Base-by-base conservation (phyloP, 345 rosid species). In the Rhodomyrtus tomentosa region DNA sequence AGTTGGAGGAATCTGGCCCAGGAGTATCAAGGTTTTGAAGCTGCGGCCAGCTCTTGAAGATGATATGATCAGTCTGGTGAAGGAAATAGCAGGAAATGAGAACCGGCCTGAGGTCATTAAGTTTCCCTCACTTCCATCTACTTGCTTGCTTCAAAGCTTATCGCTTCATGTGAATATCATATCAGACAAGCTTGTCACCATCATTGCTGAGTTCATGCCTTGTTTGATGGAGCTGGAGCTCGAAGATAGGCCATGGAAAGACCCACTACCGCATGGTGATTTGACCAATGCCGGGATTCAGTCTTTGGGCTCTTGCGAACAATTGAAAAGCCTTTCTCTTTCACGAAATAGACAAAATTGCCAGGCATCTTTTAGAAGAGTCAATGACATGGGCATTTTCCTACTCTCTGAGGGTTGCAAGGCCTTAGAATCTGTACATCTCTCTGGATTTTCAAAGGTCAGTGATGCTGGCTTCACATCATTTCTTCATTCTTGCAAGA, bases 391-490 rank as follows among this genome's bases (percentile, higher is more conserved):
- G 94, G 98, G 96, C 81, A 89, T 94, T 82, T 92, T 93, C 84
- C 90, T 91, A 56, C 93, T 93, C 40, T 91, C 93, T 6, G 92
- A 92, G 88, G 92, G 92, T 38, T 93, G 96, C 87, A 90, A 80
- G 82, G 88, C 83, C 84, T 86, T 94, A 45, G 93, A 93, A 85
- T 89, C 93, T 0, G 89, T 94, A 81, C 92, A 87, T 50, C 88
- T 94, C 8, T 83, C 89, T 81, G 95, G 95, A 21, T 93, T 94
- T 88, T 91, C 90, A 8, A 92, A 87, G 85, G 95, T 94, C 83
- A 94, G 93, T 59, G 98, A 93, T 84, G 96, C 98, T 82, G 95
- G 98, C 80, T 93, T 91, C 55, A 90, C 98, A 18, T 90, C 94
- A 27, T 87, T 94, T 83, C 91, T 94, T 8, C 93, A 92, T 51